Evolutionary conservation across 768 basidiomycete genomes (phyloP), one percentile per base, ranked within the genome.

Genomic region (Paxillus involutus): DNA sequence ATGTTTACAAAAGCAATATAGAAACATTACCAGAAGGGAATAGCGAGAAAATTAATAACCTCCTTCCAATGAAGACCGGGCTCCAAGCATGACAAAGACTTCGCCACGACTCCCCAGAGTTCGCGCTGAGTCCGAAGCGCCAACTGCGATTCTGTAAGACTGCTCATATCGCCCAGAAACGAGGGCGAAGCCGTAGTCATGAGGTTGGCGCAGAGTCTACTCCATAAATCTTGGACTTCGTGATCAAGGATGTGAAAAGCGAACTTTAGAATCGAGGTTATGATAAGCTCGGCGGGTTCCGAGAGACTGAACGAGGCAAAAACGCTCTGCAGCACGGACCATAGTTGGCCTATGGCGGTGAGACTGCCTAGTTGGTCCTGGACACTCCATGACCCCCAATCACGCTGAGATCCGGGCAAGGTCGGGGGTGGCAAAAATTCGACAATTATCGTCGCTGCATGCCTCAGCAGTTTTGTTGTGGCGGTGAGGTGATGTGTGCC

Each of bases 321-420:
- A 6, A 80, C 77, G 36, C 77, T 77, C 67, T 73, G 77, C 66
- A 80, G 73, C 12, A 76, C 72, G 16, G 59, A 68, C 85, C 84
- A 88, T 30, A 87, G 66, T 47, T 74, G 75, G 43, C 64, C 63
- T 11, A 81, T 67, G 29, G 76, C 66, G 3, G 53, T 49, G n/a
- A 86, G 68, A 43, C 69, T 71, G 30, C 54, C 62, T 19, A 71
- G 44, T 59, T 83, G 79, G 49, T 63, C 67, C 9, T 39, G 41
- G 41, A 65, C 47, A 44, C 45, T 29, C 67, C 63, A 60, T 39
- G 62, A 60, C 16, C 59, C 60, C 56, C 62, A 64, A 32, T 59
- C 48, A 5, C 53, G 53, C n/a, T 64, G 55, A 26, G 8, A 6
- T 17, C 56, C 57, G 4, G 19, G 41, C 2, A 7, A 33, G n/a